Percentiles rank a stretch among this genome's conserved stretches.
Evolutionary conservation across 2,329 filamentous ascomycete genomes (phyloP).

Genomic region (Thelonectria olida): DNA sequence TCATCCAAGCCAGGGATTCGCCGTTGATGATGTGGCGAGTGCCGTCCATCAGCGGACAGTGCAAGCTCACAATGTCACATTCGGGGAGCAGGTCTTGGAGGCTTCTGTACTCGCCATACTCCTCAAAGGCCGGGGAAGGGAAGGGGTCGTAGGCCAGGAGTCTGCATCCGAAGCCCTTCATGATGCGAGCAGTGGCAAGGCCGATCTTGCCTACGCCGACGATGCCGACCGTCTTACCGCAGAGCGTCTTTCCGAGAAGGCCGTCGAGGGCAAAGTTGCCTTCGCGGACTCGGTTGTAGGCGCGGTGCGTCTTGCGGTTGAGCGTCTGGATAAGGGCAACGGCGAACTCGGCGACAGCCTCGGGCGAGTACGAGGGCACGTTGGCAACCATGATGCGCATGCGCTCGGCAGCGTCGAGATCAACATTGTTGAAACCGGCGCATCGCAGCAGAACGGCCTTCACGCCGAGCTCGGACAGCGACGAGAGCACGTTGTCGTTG

Average conservation of each 20-base stretch:
- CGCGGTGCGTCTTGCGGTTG: slow-evolving; percentile 73
- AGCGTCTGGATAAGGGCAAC: slow-evolving; percentile 74
- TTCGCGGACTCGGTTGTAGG: slow-evolving; percentile 74
- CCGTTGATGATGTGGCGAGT: slow-evolving; percentile 71
- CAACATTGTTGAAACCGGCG: slow-evolving; percentile 75
- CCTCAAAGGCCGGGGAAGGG: slow-evolving; percentile 57
- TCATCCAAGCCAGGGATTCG: slow-evolving; percentile 62
- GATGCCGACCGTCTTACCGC: slow-evolving; percentile 73
- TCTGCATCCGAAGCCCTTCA: slow-evolving; percentile 71
- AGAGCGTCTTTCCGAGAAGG: slow-evolving; percentile 67
- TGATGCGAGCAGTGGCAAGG: slow-evolving; percentile 67
- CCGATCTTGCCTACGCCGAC: slow-evolving; percentile 74
- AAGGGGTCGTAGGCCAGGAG: slow-evolving; percentile 70
- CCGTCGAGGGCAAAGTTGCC: slow-evolving; percentile 75
- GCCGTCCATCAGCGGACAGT: slow-evolving; percentile 69
- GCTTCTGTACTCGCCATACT: slow-evolving; percentile 61
- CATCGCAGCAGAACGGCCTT: slow-evolving; percentile 71
- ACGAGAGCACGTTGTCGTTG: slow-evolving; percentile 58
- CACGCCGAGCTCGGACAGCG: slow-evolving; percentile 60
- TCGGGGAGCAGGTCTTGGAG: slow-evolving; percentile 63
- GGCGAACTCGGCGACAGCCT: slow-evolving; percentile 75
- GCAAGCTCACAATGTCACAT: slow-evolving; percentile 70
- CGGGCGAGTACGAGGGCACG: slow-evolving; percentile 74
- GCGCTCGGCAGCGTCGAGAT: slow-evolving; percentile 63
- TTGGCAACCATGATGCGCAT: slow-evolving; percentile 70